Evolutionary conservation across 306 rosid species (phyloP).

Genomic region (Glycine latifolia): DNA sequence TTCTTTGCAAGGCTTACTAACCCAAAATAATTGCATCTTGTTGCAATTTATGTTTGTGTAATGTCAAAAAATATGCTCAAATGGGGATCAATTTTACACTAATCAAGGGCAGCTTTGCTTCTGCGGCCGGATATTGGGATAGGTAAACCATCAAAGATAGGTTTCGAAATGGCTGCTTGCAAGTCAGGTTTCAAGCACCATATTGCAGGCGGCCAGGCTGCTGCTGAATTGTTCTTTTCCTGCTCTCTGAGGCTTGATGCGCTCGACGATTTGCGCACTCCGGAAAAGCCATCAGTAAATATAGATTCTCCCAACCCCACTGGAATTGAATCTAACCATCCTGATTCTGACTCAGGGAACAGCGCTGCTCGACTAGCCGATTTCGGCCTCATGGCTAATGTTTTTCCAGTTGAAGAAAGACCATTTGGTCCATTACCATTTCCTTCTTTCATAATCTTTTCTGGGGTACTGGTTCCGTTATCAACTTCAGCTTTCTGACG

Average conservation of each 20-base stretch:
- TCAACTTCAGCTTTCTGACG: slow-evolving; percentile 78
- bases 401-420: slow-evolving; percentile 68
- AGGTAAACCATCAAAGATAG: slow-evolving; percentile 86
- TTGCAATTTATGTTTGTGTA: slow-evolving; percentile 49
- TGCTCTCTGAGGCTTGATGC: slow-evolving; percentile 78
- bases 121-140: slow-evolving; percentile 81
- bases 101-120: slow-evolving; percentile 87
- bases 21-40: slow-evolving; percentile 45
- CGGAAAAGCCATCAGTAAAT: slow-evolving; percentile 55
- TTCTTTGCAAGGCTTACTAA: slow-evolving; percentile 40
- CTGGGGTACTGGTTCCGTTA: slow-evolving; percentile 59
- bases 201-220: slow-evolving; percentile 66
- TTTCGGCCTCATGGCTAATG: slow-evolving; percentile 43
- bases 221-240: slow-evolving; percentile 58
- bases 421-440: slow-evolving; percentile 60
- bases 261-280: slow-evolving; percentile 74
- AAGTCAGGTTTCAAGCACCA: slow-evolving; percentile 80
- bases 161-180: slow-evolving; percentile 71
- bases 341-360: slow-evolving; percentile 63
- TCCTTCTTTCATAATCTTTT: slow-evolving; percentile 65
- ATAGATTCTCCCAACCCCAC: slow-evolving; percentile 77
- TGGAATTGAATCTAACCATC: slow-evolving; percentile 69
- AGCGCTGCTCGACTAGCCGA: slow-evolving; percentile 65
- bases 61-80: slow-evolving; percentile 51
- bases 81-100: slow-evolving; percentile 45